These are phyloP conservation scores for Yamadazyma conglobata DNA, from an alignment of 1,139 yeast genomes.

Conservation along the genomic window DNA sequence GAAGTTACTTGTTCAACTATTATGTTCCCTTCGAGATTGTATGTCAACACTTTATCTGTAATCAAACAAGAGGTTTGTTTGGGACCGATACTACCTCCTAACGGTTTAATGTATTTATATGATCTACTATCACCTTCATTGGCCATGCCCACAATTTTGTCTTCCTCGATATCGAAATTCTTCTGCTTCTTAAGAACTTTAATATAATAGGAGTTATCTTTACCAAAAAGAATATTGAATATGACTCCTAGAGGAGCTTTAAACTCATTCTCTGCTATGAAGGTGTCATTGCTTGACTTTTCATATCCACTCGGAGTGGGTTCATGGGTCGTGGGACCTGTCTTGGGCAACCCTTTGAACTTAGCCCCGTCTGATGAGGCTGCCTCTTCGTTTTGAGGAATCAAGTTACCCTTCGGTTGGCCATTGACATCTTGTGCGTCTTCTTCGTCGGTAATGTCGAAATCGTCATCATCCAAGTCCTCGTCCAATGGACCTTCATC, in stretches of 20 bases:
- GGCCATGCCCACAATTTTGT: conserved; percentile 43
- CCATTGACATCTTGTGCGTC: conserved; percentile 2
- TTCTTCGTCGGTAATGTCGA: conserved; percentile 1
- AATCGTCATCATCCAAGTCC: conserved; percentile 1
- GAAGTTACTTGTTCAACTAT: conserved; percentile 64
- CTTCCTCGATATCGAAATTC: conserved; percentile 60
- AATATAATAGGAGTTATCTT: conserved; percentile 56
- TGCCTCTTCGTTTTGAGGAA: conserved; percentile 4
- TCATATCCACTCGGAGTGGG: conserved; percentile 42
- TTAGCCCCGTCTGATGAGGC: conserved; percentile 11
- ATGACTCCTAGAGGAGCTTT: conserved; percentile 83
- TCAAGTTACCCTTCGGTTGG: not conserved
- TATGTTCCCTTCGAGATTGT: conserved; percentile 55
- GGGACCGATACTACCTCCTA: conserved; percentile 85
- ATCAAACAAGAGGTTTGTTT: conserved; percentile 85
- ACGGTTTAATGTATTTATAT: conserved; percentile 75
- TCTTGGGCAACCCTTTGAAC: conserved; percentile 35
- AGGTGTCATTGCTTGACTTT: conserved; percentile 57
- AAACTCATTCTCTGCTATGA: conserved; percentile 57
- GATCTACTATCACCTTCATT: conserved; percentile 42
- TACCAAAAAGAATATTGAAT: conserved; percentile 67
- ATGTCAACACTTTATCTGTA: conserved; percentile 65
- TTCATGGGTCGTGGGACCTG: conserved; percentile 38
- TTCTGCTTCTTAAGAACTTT: conserved; percentile 63
- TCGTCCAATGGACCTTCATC: conserved; percentile 3